phyloP scores from a whole-genome alignment of 139 green algal species.

The Yamagishiella unicocca region DNA sequence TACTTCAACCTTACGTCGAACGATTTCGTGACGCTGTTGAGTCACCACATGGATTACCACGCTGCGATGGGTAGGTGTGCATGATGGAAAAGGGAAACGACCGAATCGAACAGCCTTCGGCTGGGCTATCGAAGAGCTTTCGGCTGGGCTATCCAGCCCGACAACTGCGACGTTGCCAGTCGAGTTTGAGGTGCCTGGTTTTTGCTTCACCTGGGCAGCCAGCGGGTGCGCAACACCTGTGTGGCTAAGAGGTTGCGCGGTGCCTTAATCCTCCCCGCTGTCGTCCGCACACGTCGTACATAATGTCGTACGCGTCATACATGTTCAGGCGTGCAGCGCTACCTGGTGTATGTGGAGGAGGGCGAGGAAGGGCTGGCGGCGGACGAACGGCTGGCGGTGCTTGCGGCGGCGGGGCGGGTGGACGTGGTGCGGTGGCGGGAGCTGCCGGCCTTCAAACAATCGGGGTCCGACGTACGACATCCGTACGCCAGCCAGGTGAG shows the following conservation, averaged over 20 bases:
- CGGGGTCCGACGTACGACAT: neutral
- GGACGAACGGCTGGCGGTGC: neutral
- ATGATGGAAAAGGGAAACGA: neutral
- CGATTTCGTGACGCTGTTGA: slow-evolving; percentile 21
- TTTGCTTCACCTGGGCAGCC: no score
- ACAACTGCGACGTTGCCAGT: no score
- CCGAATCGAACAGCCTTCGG: no score
- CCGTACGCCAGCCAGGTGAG: slow-evolving; percentile 40
- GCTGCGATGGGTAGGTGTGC: neutral
- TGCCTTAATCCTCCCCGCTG: no score
- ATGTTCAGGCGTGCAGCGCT: slow-evolving; percentile 19
- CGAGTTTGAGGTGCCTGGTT: no score
- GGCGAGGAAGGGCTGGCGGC: slow-evolving; percentile 1
- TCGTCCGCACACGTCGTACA: no score
- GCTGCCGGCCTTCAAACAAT: slow-evolving; percentile 5
- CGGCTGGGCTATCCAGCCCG: no score
- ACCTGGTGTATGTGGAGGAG: slow-evolving; percentile 34
- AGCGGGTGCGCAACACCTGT: no score
- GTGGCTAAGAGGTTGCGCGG: no score
- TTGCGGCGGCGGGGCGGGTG: slow-evolving; percentile 2
- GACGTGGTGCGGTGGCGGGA: slow-evolving; percentile 24
- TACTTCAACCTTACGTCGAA: slow-evolving; percentile 15
- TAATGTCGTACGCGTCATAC: no score
- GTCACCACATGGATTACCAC: slow-evolving; percentile 23
- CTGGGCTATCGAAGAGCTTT: no score